phyloP scores from a whole-genome alignment of 306 rosid species.

The Lagenaria siceraria region DNA sequence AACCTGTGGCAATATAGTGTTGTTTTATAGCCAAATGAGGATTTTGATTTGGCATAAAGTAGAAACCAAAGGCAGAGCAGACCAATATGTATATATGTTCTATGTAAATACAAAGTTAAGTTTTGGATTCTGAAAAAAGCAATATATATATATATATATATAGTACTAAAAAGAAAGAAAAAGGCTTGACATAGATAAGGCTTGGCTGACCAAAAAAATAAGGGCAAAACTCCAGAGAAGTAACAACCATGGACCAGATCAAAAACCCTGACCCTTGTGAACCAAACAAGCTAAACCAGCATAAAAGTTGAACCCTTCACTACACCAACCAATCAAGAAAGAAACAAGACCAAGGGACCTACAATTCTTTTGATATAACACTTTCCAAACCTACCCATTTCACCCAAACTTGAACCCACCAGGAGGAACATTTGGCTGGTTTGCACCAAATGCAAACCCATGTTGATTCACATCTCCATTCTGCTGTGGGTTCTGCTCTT shows the following conservation, averaged over 20 bases:
- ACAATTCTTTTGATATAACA: background rate
- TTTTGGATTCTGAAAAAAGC: background rate
- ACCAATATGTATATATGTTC: background rate
- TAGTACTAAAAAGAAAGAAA: background rate
- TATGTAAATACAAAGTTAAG: background rate
- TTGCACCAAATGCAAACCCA: conserved; percentile 29
- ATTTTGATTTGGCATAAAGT: background rate
- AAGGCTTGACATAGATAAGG: background rate
- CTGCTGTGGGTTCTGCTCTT: conserved; percentile 16
- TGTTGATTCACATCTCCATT: conserved; percentile 28
- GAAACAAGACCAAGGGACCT: conserved; percentile 1
- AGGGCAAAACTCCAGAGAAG: background rate
- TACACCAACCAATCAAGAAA: background rate
- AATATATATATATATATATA: background rate
- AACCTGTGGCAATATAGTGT: too few relatives aligned
- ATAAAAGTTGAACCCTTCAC: background rate
- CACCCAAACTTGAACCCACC: conserved; percentile 51
- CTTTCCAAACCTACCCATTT: background rate
- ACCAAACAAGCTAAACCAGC: conserved; percentile 4
- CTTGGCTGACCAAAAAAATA: background rate
- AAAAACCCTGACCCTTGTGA: conserved; percentile 35
- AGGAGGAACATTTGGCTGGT: conserved; percentile 35
- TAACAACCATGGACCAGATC: conserved; percentile 13
- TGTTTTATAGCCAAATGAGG: background rate
- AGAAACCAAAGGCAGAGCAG: background rate